Conservation (phyloP, 1,139 yeast species). For the Diutina ranongensis region DNA sequence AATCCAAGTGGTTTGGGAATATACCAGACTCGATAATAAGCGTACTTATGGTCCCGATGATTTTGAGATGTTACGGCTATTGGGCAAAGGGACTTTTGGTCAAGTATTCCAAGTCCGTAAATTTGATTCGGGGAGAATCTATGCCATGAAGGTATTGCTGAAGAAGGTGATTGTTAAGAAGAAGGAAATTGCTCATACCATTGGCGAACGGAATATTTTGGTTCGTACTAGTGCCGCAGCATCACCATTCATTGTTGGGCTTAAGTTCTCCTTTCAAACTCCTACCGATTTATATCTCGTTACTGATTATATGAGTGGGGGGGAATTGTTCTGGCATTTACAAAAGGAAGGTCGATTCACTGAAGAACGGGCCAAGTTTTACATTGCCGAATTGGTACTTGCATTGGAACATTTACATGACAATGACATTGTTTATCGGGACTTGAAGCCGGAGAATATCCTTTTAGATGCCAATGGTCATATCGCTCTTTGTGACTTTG, state of each 20-base stretch:
- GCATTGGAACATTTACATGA: slow-evolving; percentile 90
- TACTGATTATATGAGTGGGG: slow-evolving; percentile 97
- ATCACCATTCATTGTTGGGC: slow-evolving; percentile 84
- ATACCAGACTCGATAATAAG: slow-evolving; percentile 49
- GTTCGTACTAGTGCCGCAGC: slow-evolving; percentile 78
- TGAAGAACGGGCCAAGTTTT: slow-evolving; percentile 89
- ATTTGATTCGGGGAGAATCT: slow-evolving; percentile 76
- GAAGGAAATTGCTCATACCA: slow-evolving; percentile 95
- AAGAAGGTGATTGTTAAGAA: slow-evolving; percentile 92
- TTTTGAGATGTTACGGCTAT: slow-evolving; percentile 76
- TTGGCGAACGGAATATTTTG: slow-evolving; percentile 88
- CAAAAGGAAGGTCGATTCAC: slow-evolving; percentile 91
- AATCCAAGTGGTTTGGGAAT: slow-evolving; percentile 64
- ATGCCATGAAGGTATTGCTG: slow-evolving; percentile 93
- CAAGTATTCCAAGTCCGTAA: slow-evolving; percentile 93
- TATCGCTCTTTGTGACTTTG: slow-evolving; percentile 93
- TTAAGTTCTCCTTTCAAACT: slow-evolving; percentile 92
- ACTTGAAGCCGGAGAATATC: slow-evolving; percentile 89
- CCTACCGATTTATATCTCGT: slow-evolving; percentile 84
- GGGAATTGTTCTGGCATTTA: slow-evolving; percentile 94
- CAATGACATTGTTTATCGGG: slow-evolving; percentile 88
- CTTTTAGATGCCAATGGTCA: slow-evolving; percentile 93
- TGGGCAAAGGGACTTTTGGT: slow-evolving; percentile 97
- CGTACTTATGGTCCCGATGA: slow-evolving; percentile 87
- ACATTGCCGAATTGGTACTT: slow-evolving; percentile 86